Evolutionary conservation across 2,329 filamentous ascomycete species (phyloP).

Genomic region (Cordyceps pruinosa): DNA sequence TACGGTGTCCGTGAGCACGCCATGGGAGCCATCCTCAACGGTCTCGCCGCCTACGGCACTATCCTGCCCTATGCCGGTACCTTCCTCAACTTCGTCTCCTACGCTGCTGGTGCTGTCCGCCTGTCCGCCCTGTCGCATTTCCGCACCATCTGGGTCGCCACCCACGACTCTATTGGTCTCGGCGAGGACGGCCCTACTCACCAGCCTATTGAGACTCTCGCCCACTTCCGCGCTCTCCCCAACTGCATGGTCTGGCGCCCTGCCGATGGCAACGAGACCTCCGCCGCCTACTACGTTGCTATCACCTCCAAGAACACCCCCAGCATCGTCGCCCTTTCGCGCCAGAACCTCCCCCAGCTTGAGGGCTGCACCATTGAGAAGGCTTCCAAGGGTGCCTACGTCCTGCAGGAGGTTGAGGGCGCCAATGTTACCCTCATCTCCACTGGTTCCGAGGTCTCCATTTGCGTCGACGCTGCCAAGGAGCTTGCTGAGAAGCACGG

Average conservation of each 20-base stretch:
- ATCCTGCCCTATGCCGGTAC: slow-evolving; percentile 91
- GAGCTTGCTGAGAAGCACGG: slow-evolving; percentile 82
- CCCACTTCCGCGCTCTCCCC: slow-evolving; percentile 96
- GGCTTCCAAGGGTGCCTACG: slow-evolving; percentile 92
- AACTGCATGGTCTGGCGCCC: slow-evolving; percentile 99
- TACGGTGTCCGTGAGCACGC: slow-evolving; percentile 89
- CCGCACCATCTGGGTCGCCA: slow-evolving; percentile 91
- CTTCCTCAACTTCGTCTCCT: slow-evolving; percentile 99
- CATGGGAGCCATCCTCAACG: slow-evolving; percentile 92
- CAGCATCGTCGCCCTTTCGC: slow-evolving; percentile 87
- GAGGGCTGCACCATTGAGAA: slow-evolving; percentile 87
- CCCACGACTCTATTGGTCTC: slow-evolving; percentile 97
- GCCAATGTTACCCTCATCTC: slow-evolving; percentile 86
- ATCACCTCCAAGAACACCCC: slow-evolving; percentile 86
- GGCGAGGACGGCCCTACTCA: slow-evolving; percentile 98
- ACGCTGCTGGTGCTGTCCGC: slow-evolving; percentile 90
- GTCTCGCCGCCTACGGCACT: slow-evolving; percentile 90
- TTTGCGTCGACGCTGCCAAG: slow-evolving; percentile 90
- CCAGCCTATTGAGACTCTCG: slow-evolving; percentile 96
- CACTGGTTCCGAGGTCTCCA: slow-evolving; percentile 91
- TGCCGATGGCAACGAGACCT: slow-evolving; percentile 96
- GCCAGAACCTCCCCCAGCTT: slow-evolving; percentile 97
- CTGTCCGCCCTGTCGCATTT: slow-evolving; percentile 87
- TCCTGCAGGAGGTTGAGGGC: slow-evolving; percentile 73
- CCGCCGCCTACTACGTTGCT: slow-evolving; percentile 93